Conservation (phyloP, 257 asterid genomes). For the Thymus quinquecostatus region DNA sequence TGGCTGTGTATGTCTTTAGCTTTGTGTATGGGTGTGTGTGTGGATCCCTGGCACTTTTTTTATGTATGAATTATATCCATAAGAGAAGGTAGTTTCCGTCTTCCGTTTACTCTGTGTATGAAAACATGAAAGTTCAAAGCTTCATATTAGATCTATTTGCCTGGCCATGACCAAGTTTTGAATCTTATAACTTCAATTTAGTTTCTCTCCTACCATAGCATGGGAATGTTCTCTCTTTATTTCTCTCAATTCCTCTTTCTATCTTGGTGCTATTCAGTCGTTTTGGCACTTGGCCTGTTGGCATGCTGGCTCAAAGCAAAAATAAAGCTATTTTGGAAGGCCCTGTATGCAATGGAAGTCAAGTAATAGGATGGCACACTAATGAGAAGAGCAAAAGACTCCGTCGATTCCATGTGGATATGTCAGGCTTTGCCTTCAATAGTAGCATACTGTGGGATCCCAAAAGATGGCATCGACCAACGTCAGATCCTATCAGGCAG, state of each 20-base stretch:
- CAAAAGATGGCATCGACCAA: constrained; percentile 77
- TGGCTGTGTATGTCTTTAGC: not conserved
- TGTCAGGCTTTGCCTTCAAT: constrained; percentile 99
- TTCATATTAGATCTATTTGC: constrained; percentile 1
- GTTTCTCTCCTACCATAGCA: constrained; percentile 5
- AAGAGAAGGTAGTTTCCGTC: constrained; percentile 8
- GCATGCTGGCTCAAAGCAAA: constrained; percentile 86
- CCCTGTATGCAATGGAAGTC: constrained; percentile 90
- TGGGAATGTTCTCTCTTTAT: constrained; percentile 23
- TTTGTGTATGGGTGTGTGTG: not conserved
- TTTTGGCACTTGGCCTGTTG: constrained; percentile 99
- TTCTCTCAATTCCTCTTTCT: constrained; percentile 19
- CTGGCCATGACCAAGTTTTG: constrained; percentile 10
- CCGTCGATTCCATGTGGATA: constrained; percentile 92
- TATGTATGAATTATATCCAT: not conserved
- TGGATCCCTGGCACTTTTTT: not conserved
- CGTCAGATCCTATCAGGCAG: constrained; percentile 73
- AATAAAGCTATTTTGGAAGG: constrained; percentile 83
- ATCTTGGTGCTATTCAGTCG: constrained; percentile 55
- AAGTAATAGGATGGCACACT: constrained; percentile 96
- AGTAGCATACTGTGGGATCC: constrained; percentile 95
- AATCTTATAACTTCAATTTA: not conserved
- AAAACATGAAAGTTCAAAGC: constrained; percentile 16
- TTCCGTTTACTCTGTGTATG: constrained; percentile 18
- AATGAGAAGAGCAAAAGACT: constrained; percentile 89